A percentile compares a stretch with the other conserved stretches of the same genome.
Evolutionary conservation across 208 protist species (phyloP).

Genomic region (Acanthamoeba polyphaga): DNA sequence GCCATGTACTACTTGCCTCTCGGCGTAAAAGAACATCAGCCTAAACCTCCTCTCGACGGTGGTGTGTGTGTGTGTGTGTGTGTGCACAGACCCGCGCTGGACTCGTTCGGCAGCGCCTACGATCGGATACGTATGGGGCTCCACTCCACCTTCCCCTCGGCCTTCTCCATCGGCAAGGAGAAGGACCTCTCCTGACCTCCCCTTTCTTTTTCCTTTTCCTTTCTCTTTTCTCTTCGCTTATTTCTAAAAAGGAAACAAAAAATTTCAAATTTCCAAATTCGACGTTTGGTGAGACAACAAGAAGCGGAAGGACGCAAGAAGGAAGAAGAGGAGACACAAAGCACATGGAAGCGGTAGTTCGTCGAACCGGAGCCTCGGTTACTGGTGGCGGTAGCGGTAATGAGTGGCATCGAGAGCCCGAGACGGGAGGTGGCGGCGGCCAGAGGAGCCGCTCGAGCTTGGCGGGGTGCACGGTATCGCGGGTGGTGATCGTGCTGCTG

Average conservation of each 20-base stretch:
- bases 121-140: conserved; percentile 61
- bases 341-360: conserved; percentile 1
- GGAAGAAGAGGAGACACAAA: neutral
- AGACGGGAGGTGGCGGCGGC: neutral
- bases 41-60: neutral
- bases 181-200: neutral
- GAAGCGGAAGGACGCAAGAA: neutral
- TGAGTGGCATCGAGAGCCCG: neutral
- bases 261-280: neutral
- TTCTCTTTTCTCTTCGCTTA: neutral
- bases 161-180: neutral
- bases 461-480: neutral
- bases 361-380: neutral
- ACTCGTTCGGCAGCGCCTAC: neutral
- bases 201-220: neutral
- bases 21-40: neutral
- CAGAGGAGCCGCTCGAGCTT: neutral
- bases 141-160: conserved; percentile 7
- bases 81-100: neutral
- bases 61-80: no score
- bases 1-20: neutral
- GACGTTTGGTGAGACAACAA: no score
- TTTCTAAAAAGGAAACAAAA: neutral
- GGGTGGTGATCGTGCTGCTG: neutral
- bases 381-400: neutral